These are phyloP conservation scores for Limonium bicolor DNA, from an alignment of 148 eudicot genomes.

Conservation along the genomic window DNA sequence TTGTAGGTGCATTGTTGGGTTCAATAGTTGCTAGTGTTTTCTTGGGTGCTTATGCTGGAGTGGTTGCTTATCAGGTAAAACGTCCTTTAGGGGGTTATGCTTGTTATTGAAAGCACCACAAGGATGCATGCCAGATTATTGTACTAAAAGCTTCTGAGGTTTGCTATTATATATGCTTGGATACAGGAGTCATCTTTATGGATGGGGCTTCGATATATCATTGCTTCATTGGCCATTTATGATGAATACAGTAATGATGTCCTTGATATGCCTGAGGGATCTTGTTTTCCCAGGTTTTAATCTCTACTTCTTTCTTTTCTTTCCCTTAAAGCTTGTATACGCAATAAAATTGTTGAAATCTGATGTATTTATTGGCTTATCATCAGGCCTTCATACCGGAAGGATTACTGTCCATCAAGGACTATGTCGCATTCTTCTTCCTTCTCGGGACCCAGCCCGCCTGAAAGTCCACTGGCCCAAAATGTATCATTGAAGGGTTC, in stretches of 20 bases:
- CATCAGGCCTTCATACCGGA: conserved; percentile 59
- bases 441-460: conserved; percentile 37
- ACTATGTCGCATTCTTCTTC: conserved; percentile 27
- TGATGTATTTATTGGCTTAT: no score
- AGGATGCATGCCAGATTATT: no score
- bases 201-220: conserved; percentile 59
- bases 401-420: conserved; percentile 18
- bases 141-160: no score
- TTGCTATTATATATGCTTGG: no score
- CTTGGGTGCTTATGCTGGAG: conserved; percentile 79
- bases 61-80: conserved; percentile 69
- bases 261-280: conserved; percentile 83
- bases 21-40: conserved; percentile 53
- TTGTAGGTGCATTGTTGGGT: conserved; percentile 68
- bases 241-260: conserved; percentile 93
- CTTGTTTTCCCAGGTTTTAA: conserved; percentile 87
- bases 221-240: conserved; percentile 65
- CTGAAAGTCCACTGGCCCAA: conserved; percentile 35
- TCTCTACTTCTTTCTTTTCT: background rate
- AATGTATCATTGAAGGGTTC: conserved; percentile 27
- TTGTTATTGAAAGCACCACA: no score
- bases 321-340: background rate
- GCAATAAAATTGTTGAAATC: no score
- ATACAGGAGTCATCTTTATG: conserved; percentile 74
- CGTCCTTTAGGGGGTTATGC: no score